A percentile compares a stretch with the other conserved stretches of the same genome.
Evolutionary conservation across 1,139 yeast genomes (phyloP).

Genomic region (Lodderomyces metapsilosis): DNA sequence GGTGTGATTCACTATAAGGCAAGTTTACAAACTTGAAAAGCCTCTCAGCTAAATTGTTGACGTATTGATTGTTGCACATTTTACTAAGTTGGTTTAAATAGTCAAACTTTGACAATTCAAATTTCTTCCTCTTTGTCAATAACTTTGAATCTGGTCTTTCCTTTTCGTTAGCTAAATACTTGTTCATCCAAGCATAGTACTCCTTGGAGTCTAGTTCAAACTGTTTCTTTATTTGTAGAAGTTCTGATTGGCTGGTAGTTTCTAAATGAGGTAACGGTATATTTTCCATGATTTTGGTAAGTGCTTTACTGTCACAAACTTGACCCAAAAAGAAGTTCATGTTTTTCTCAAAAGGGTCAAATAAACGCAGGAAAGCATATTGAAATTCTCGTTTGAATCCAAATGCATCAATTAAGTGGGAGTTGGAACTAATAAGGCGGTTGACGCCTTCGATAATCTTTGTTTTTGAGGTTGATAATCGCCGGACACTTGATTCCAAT

Average conservation of each 20-base stretch:
- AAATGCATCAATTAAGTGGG: slow-evolving; percentile 21
- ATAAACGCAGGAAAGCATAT: slow-evolving; percentile 19
- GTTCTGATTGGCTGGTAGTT: slow-evolving; percentile 17
- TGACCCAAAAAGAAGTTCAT: slow-evolving; percentile 28
- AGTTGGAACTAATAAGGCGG: not conserved
- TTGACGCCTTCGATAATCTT: slow-evolving; percentile 26
- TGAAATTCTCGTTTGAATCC: slow-evolving; percentile 24
- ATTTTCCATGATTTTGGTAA: slow-evolving; percentile 13
- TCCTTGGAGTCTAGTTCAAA: slow-evolving; percentile 75
- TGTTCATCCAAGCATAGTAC: slow-evolving; percentile 72
- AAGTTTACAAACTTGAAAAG: slow-evolving; percentile 37
- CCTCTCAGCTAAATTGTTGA: slow-evolving; percentile 40
- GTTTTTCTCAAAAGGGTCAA: slow-evolving; percentile 36
- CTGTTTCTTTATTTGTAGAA: slow-evolving; percentile 38
- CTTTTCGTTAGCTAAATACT: slow-evolving; percentile 65
- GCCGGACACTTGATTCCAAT: slow-evolving; percentile 25
- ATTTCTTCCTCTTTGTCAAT: slow-evolving; percentile 54
- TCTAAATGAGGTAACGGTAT: slow-evolving; percentile 8
- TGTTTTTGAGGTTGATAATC: slow-evolving; percentile 19
- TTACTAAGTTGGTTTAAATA: slow-evolving; percentile 66
- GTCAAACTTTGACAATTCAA: slow-evolving; percentile 70
- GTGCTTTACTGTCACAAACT: slow-evolving; percentile 30
- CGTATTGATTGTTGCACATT: slow-evolving; percentile 51
- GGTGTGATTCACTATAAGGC: slow-evolving; percentile 13
- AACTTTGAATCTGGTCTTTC: slow-evolving; percentile 63